Evolutionary conservation across 139 green algal species (phyloP).

Genomic region (Nannochloris sp.): DNA sequence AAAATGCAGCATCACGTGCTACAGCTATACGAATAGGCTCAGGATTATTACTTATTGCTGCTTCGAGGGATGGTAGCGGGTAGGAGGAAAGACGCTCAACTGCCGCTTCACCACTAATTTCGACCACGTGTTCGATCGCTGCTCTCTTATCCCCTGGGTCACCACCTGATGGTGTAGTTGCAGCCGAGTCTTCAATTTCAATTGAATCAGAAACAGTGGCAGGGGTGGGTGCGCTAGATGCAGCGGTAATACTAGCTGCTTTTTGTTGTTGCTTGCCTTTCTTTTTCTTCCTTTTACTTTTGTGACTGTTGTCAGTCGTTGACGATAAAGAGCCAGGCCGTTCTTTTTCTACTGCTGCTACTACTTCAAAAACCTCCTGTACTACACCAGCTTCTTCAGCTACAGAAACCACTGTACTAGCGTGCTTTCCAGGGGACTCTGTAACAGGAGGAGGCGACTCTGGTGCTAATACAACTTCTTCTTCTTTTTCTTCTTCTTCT

Average conservation of each 20-base stretch:
- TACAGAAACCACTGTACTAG: not conserved
- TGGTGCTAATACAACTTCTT: not conserved
- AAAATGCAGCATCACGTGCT: slow-evolving; percentile 71
- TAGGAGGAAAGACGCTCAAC: not conserved
- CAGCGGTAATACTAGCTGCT: not conserved
- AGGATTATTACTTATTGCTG: too few species aligned
- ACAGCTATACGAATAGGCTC: slow-evolving; percentile 72
- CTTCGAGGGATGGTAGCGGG: not conserved
- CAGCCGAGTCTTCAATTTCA: not conserved
- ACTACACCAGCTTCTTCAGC: not conserved
- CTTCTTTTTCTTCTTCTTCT: not conserved
- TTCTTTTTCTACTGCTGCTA: not conserved
- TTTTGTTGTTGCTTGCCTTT: not conserved
- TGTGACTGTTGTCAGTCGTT: not conserved
- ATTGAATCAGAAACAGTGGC: not conserved
- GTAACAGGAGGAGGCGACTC: not conserved
- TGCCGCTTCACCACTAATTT: not conserved
- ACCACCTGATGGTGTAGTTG: not conserved
- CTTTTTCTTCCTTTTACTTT: not conserved
- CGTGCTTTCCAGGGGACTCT: not conserved
- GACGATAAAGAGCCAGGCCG: not conserved
- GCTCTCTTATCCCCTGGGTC: not conserved
- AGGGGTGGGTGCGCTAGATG: not conserved
- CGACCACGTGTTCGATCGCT: not conserved
- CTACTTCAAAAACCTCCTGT: not conserved